phyloP scores from a whole-genome alignment of 148 eudicot genomes.

The Salicornia ramosissima region DNA sequence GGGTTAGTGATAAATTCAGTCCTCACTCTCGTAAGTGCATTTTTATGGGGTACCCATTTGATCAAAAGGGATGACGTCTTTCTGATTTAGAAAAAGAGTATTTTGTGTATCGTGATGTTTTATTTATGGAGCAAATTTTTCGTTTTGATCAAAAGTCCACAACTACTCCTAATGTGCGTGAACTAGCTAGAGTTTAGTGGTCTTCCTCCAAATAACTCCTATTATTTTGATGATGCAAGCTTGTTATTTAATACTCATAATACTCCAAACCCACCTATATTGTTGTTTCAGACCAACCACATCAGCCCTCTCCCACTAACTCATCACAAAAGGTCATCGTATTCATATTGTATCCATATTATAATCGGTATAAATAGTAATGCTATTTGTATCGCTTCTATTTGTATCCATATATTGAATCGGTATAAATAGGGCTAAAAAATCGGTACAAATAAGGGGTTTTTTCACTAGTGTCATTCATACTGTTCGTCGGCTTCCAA shows the following conservation, averaged over 20 bases:
- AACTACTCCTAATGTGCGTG: background rate
- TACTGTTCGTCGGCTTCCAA: background rate
- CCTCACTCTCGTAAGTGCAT: background rate
- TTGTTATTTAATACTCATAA: too few relatives aligned
- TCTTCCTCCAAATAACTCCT: background rate
- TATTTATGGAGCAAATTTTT: background rate
- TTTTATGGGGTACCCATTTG: conserved; percentile 6
- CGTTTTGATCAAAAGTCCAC: background rate
- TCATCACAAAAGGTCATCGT: background rate
- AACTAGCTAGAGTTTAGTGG: background rate
- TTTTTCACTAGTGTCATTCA: background rate
- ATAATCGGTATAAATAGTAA: too few relatives aligned
- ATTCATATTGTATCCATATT: background rate
- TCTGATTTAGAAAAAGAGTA: background rate
- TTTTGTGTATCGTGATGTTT: background rate
- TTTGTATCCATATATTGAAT: too few relatives aligned
- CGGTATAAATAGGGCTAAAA: too few relatives aligned
- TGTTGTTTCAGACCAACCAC: background rate
- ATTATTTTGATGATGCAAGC: too few relatives aligned
- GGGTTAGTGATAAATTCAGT: background rate
- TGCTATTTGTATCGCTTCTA: too few relatives aligned
- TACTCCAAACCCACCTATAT: background rate
- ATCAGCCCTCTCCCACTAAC: background rate
- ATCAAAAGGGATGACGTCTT: background rate
- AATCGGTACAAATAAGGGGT: too few relatives aligned